phyloP scores from a whole-genome alignment of 1,139 yeast genomes.

The Candida freyschussii region DNA sequence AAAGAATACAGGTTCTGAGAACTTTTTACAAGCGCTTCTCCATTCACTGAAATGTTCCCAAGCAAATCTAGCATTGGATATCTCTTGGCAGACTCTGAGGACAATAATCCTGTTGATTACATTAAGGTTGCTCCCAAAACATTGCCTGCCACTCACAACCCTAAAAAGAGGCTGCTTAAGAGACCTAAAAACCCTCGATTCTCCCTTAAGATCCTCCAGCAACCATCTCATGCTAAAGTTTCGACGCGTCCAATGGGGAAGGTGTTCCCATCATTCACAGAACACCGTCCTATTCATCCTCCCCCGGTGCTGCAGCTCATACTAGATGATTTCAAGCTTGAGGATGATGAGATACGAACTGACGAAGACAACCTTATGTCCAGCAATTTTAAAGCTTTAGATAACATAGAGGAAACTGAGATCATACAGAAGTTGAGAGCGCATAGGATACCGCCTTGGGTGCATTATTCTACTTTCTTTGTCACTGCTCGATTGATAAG shows the following conservation, averaged over 20 bases:
- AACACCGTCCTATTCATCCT: conserved; percentile 29
- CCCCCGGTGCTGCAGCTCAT: conserved; percentile 27
- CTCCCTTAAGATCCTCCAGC: conserved; percentile 23
- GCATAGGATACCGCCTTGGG: conserved; percentile 21
- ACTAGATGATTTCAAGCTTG: conserved; percentile 14
- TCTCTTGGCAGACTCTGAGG: conserved; percentile 13
- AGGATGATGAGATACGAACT: conserved; percentile 6
- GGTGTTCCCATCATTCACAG: conserved; percentile 25
- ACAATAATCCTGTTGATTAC: conserved; percentile 5
- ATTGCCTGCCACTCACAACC: conserved; percentile 4
- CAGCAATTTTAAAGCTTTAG: conserved; percentile 11
- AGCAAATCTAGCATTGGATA: conserved; percentile 24
- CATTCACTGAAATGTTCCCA: conserved; percentile 6
- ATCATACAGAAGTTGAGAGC: conserved; percentile 16
- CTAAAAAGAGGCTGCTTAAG: conserved; percentile 13
- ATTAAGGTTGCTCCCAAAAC: conserved; percentile 15
- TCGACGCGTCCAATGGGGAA: conserved; percentile 21
- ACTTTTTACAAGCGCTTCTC: too few species aligned
- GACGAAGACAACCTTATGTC: conserved; percentile 11
- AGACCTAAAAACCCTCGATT: conserved; percentile 18
- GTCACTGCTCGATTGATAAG: conserved; percentile 23
- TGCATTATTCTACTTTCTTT: conserved; percentile 27
- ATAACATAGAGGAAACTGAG: conserved; percentile 22
- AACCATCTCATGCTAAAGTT: conserved; percentile 28
- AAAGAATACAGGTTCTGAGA: too few species aligned